Conservation (phyloP, 2,329 filamentous ascomycete species). For the Nectriaceae sp. region DNA sequence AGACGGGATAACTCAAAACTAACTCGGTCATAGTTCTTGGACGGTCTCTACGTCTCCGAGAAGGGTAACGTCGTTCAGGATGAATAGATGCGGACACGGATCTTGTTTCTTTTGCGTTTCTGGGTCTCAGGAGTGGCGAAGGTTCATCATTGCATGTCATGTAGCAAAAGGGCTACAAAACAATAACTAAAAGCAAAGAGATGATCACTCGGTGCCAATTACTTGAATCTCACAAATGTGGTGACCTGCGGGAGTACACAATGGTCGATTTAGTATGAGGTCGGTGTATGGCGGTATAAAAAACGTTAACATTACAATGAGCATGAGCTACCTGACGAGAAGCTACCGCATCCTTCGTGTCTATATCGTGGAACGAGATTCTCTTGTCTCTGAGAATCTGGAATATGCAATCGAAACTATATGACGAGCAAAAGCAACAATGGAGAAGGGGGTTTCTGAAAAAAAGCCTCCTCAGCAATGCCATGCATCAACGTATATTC, state of each 20-base stretch:
- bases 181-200: constrained; percentile 42
- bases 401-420: background rate
- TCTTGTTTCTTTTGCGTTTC: constrained; percentile 59
- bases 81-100: constrained; percentile 53
- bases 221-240: constrained; percentile 11
- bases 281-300: constrained; percentile 15
- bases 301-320: constrained; percentile 17
- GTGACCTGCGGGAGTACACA: constrained; percentile 10
- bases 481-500: constrained; percentile 18
- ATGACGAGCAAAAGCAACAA: constrained; percentile 1
- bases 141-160: constrained; percentile 63
- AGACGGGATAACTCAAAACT: constrained; percentile 14
- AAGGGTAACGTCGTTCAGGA: constrained; percentile 91
- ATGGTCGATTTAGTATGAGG: constrained; percentile 23
- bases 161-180: constrained; percentile 54
- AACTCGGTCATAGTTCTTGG: constrained; percentile 75
- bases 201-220: constrained; percentile 32
- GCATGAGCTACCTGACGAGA: constrained; percentile 14
- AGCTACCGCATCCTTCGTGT: background rate
- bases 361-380: background rate
- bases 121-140: constrained; percentile 65
- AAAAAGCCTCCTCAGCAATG: constrained; percentile 8
- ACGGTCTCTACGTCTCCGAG: constrained; percentile 99
- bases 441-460: constrained; percentile 10
- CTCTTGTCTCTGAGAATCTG: background rate